Conservation (phyloP, 2,329 filamentous ascomycete species). For the Diaporthe helianthi region DNA sequence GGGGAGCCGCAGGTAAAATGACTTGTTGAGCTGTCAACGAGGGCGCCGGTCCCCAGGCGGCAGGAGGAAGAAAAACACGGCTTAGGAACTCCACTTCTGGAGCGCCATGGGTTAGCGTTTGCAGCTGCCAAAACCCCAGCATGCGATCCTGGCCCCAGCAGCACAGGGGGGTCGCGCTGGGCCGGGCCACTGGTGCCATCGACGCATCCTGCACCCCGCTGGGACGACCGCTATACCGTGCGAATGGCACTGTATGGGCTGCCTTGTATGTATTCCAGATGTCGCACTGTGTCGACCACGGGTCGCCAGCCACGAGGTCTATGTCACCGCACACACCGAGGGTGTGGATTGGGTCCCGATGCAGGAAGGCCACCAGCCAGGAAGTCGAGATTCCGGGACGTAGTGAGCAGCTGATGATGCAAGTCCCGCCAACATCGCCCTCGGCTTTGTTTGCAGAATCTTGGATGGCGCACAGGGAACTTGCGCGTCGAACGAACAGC, state of each 20-base stretch:
- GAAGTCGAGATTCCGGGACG: conserved; percentile 11
- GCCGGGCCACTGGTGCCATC: conserved; percentile 23
- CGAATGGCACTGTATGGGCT: conserved; percentile 7
- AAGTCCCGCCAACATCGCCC: conserved; percentile 18
- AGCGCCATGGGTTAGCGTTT: conserved; percentile 18
- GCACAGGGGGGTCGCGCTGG: conserved; percentile 16
- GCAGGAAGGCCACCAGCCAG: conserved; percentile 12
- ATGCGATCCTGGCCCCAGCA: conserved; percentile 27
- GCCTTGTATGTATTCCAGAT: background rate
- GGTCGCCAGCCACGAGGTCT: conserved; percentile 20
- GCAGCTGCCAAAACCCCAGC: conserved; percentile 19
- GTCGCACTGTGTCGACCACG: conserved; percentile 19
- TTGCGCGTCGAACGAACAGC: conserved; percentile 12
- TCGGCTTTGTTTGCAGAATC: conserved; percentile 22
- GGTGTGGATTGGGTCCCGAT: conserved; percentile 22
- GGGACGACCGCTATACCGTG: conserved; percentile 14
- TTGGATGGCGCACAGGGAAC: conserved; percentile 15
- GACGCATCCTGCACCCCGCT: conserved; percentile 26
- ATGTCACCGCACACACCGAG: conserved; percentile 12
- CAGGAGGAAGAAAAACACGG: conserved; percentile 23
- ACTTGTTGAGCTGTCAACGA: conserved; percentile 21
- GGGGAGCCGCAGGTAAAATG: conserved; percentile 25
- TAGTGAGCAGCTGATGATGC: conserved; percentile 24
- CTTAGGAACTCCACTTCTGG: conserved; percentile 20
- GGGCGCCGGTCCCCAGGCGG: background rate